A percentile compares a stretch with the other conserved stretches of the same genome.
phyloP scores from a whole-genome alignment of 2,329 filamentous ascomycete species.

The Tolypocladium amazonense region DNA sequence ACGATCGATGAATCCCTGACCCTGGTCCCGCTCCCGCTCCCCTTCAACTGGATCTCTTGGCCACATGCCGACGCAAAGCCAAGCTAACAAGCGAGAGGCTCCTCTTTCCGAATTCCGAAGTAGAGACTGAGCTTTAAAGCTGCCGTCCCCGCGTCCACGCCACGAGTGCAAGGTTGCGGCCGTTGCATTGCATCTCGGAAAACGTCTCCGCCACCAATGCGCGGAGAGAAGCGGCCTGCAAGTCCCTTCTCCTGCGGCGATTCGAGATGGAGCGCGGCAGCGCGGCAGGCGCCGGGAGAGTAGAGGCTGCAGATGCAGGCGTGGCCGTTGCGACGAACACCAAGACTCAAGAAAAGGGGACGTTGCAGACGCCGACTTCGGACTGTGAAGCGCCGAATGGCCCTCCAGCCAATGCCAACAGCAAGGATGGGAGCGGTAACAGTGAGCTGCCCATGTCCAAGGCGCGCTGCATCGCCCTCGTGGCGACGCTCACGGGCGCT shows the following conservation, averaged over 20 bases:
- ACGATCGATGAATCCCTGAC: neutral
- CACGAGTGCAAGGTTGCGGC: neutral
- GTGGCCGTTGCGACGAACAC: neutral
- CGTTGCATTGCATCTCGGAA: neutral
- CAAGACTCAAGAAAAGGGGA: neutral
- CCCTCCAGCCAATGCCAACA: neutral
- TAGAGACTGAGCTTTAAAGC: neutral
- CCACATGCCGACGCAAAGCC: neutral
- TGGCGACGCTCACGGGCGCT: constrained; percentile 42
- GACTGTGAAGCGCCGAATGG: neutral
- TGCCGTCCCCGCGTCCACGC: neutral
- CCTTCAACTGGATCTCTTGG: neutral
- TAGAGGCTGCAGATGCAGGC: neutral
- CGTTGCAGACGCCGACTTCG: neutral
- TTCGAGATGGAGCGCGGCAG: neutral
- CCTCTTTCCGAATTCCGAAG: neutral
- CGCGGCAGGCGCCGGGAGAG: neutral
- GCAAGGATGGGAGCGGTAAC: constrained; percentile 11
- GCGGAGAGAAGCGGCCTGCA: neutral
- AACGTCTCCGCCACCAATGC: neutral
- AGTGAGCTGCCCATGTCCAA: constrained; percentile 31
- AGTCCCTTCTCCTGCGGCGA: neutral
- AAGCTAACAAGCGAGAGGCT: neutral
- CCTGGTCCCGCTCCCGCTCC: neutral
- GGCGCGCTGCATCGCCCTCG: constrained; percentile 41